Evolutionary conservation across 441 rosid species (phyloP), one percentile per base, ranked within the genome.

Genomic region (Isatis lusitanica): DNA sequence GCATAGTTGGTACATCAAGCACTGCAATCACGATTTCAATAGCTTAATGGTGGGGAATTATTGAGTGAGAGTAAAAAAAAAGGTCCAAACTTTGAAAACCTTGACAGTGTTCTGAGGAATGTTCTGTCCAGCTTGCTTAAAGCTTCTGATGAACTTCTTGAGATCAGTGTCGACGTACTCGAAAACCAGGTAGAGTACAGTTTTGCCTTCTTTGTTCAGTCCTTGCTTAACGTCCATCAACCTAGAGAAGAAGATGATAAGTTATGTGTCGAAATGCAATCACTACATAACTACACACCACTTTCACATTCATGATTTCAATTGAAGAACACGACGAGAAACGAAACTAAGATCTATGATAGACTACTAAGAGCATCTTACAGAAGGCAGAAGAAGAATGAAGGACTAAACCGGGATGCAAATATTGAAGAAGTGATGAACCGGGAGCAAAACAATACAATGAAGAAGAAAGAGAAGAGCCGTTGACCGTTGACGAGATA

Each of bases 91-190:
- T 0, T 24, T 4, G 0, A 15, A 66, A 65, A 90, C 99, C 97
- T 96, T 90, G 46, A 91, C 88, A 44, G 30, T 74, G 24, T 63
- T 68, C 9, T 48, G 68, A 5, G 98, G 97, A 69, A 96, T 79
- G 74, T 24, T 71, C 40, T 86, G 88, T 28, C 94, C 96, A 58
- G 89, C 65, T 76, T 88, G 90, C 67, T 89, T 86, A 74, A 88
- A 92, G 66, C 86, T 77, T 9, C 98, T 83, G 40, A 96, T 87
- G 68, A 56, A 96, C 73, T 96, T 96, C 90, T 96, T 96, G 73
- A 96, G 85, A 80, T 96, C 99, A 9, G 98, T 90, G 59, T 96
- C 99, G 85, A 91, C 85, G 66, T 90, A 96, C 87, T 96, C 98
- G 46, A 96, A 96, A 18, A 96, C 99, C 59, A 93, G 83, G 79